Evolutionary conservation across 352 stramenopile species (phyloP), one percentile per base, ranked within the genome.

Genomic region (Globisporangium solare): DNA sequence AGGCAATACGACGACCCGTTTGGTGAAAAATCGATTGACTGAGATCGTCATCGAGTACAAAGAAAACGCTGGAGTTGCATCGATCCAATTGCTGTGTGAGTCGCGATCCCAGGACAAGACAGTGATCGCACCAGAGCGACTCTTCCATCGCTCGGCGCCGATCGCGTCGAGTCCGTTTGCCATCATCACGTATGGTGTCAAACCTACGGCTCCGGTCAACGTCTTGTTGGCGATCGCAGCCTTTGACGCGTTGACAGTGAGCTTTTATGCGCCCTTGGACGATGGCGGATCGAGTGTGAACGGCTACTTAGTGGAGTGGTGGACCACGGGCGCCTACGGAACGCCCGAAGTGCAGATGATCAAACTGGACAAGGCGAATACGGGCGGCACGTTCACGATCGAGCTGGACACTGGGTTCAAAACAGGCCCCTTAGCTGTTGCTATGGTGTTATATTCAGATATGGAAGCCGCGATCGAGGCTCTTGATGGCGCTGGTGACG

Each of bases 21-120:
- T 98, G 6, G 70, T 86, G 4, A 89, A 89, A 37, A 84, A 90
- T 52, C 83, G 86, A 12, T 56, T 98, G 13, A 72, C 86, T 17
- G 50, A 79, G 45, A 91, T 98, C 40, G 86, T 93, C 35, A 69
- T 98, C 18, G 95, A 99, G 66, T 98, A 97, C 66, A 79, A 92
- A 13, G 92, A 98, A 52, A 95, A 97, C 67, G 78, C 79, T 7
- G 95, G 89, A 1, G 63, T 84, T 18, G 94, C 91, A 0, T 79
- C 76, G 13, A 76, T 96, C 49, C 73, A 81, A 42, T 70, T 99
- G 0, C 63, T 84, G 21, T 99, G 95, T 94, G 64, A 81, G 31
- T 98, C 88, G 20, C 54, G 67, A 6, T 94, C 90, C 2, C 96
- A 99, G 65, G 74, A 89, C 51, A 86, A 91, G 37, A 56, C 64